Evolutionary conservation across 2,329 filamentous ascomycete species (phyloP).

Genomic region (Sarocladium kiliense): DNA sequence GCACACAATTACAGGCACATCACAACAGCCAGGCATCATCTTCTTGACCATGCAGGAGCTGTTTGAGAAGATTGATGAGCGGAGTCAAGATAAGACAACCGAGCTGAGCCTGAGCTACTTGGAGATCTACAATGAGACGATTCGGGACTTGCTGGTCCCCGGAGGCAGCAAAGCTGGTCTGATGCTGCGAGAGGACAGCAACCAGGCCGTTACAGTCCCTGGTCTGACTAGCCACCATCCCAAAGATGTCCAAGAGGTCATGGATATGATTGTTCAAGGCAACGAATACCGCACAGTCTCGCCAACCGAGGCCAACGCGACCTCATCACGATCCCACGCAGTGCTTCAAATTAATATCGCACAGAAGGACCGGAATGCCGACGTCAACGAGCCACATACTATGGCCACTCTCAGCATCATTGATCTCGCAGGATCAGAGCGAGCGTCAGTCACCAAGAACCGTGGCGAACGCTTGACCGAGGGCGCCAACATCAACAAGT

Average conservation of each 20-base stretch:
- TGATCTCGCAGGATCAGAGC: constrained; percentile 91
- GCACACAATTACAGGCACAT: constrained; percentile 90
- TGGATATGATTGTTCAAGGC: constrained; percentile 97
- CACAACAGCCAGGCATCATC: constrained; percentile 93
- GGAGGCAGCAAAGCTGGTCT: constrained; percentile 76
- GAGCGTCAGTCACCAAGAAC: constrained; percentile 95
- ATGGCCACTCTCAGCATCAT: constrained; percentile 99
- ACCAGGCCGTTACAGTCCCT: constrained; percentile 85
- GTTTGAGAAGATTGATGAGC: constrained; percentile 90
- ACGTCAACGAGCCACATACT: constrained; percentile 89
- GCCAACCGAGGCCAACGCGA: constrained; percentile 94
- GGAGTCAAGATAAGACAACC: constrained; percentile 78
- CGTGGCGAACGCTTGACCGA: constrained; percentile 85
- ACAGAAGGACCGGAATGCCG: constrained; percentile 88
- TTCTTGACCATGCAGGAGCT: constrained; percentile 99
- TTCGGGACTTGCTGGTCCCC: constrained; percentile 87
- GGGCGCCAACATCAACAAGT: constrained; percentile 99
- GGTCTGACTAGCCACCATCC: constrained; percentile 90
- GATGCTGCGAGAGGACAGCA: constrained; percentile 90
- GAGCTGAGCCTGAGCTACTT: constrained; percentile 92
- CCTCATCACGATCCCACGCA: constrained; percentile 93
- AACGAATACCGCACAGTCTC: constrained; percentile 95
- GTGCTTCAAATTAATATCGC: constrained; percentile 96
- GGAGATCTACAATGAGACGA: constrained; percentile 99
- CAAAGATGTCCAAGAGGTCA: constrained; percentile 88